A percentile compares a stretch with the other conserved stretches of the same genome.
Conservation (phyloP, 345 rosid genomes). For the Geranium rotundifolium region DNA sequence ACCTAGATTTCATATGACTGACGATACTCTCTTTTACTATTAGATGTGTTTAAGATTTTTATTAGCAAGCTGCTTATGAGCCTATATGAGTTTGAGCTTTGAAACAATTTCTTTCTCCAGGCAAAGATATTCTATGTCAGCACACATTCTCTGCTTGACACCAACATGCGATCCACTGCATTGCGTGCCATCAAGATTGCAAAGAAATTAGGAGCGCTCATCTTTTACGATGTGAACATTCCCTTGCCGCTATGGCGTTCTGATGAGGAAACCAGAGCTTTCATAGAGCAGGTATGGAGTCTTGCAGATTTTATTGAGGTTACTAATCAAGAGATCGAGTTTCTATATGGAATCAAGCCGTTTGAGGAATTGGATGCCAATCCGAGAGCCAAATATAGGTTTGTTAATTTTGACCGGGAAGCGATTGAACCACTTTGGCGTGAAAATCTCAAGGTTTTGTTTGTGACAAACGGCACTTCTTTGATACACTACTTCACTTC, state of each 20-base stretch:
- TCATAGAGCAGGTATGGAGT: slow-evolving; percentile 63
- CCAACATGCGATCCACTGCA: slow-evolving; percentile 56
- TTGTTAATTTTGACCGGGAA: slow-evolving; percentile 56
- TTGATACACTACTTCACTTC: slow-evolving; percentile 76
- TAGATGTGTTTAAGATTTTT: too few species aligned
- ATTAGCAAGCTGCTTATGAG: not conserved
- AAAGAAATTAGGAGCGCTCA: slow-evolving; percentile 53
- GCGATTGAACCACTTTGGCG: slow-evolving; percentile 72
- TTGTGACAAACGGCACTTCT: slow-evolving; percentile 89
- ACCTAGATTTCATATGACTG: too few species aligned
- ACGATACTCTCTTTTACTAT: too few species aligned
- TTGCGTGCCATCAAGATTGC: slow-evolving; percentile 59
- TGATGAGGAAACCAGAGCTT: slow-evolving; percentile 50
- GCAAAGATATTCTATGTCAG: slow-evolving; percentile 82
- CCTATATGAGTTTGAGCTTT: slow-evolving; percentile 10
- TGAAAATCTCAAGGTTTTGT: slow-evolving; percentile 58
- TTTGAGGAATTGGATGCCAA: slow-evolving; percentile 62
- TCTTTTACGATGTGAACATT: slow-evolving; percentile 78
- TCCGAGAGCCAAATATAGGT: slow-evolving; percentile 48
- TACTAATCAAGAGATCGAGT: slow-evolving; percentile 88
- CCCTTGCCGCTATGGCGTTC: slow-evolving; percentile 84
- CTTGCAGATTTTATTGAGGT: slow-evolving; percentile 65
- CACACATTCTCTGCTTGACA: slow-evolving; percentile 73
- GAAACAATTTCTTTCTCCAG: slow-evolving; percentile 28
- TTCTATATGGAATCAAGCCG: slow-evolving; percentile 59